phyloP scores from a whole-genome alignment of 805 yeast genomes.

The Kodamaea kaohsiungensis region DNA sequence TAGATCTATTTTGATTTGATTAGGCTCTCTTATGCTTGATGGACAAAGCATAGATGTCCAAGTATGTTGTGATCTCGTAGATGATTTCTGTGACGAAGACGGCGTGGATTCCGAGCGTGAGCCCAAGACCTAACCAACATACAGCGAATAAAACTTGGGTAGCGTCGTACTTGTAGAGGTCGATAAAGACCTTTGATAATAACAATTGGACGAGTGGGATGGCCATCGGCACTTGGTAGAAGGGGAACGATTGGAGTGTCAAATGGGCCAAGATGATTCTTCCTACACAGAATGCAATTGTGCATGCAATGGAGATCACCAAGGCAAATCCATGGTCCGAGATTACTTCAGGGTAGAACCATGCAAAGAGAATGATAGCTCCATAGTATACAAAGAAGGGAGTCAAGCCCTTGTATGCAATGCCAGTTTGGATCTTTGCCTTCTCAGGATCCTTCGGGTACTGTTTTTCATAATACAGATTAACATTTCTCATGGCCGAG shows the following conservation, averaged over 20 bases:
- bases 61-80: conserved; percentile 71
- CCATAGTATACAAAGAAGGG: conserved; percentile 66
- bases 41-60: conserved; percentile 83
- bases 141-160: conserved; percentile 49
- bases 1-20: neutral
- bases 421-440: conserved; percentile 41
- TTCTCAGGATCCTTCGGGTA: conserved; percentile 21
- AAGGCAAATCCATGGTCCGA: conserved; percentile 52
- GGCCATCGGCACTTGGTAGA: conserved; percentile 65
- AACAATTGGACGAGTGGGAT: conserved; percentile 57
- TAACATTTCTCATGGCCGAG: conserved; percentile 66
- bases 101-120: conserved; percentile 66
- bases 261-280: conserved; percentile 86
- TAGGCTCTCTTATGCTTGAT: conserved; percentile 72
- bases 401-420: conserved; percentile 51
- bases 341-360: conserved; percentile 55
- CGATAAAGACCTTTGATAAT: conserved; percentile 34
- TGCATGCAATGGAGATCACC: conserved; percentile 67
- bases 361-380: conserved; percentile 47
- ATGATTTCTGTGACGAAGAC: conserved; percentile 77
- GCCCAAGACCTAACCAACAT: conserved; percentile 65
- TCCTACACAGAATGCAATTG: conserved; percentile 86
- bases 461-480: conserved; percentile 41
- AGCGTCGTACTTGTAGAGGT: conserved; percentile 39
- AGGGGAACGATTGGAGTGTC: conserved; percentile 77